A percentile compares a stretch with the other conserved stretches of the same genome.
These are phyloP conservation scores for Arabidopsis arenosa DNA, from an alignment of 345 rosid genomes.

Conservation along the genomic window DNA sequence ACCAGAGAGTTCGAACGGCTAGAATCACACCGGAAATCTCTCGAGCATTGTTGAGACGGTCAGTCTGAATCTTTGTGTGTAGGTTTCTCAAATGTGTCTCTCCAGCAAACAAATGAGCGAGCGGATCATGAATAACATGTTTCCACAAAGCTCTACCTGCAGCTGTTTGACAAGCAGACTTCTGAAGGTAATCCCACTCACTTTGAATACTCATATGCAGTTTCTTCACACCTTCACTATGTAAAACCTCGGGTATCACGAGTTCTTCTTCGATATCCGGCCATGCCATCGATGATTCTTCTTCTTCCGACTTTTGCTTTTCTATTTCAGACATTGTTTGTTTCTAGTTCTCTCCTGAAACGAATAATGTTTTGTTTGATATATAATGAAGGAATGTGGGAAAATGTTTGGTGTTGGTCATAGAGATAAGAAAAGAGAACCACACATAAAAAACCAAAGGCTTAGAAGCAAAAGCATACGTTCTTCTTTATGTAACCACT, in stretches of 20 bases:
- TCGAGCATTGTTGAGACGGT: slow-evolving; percentile 67
- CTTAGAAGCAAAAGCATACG: slow-evolving; percentile 62
- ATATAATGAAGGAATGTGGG: slow-evolving; percentile 43
- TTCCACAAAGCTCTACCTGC: slow-evolving; percentile 97
- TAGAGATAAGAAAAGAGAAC: slow-evolving; percentile 96
- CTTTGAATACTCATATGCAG: slow-evolving; percentile 67
- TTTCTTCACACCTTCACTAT: slow-evolving; percentile 52
- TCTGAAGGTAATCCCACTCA: slow-evolving; percentile 70
- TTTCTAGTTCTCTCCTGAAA: slow-evolving; percentile 31
- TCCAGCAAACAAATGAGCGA: slow-evolving; percentile 84
- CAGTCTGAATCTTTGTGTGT: slow-evolving; percentile 78
- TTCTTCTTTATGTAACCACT: slow-evolving; percentile 48
- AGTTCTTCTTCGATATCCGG: slow-evolving; percentile 57
- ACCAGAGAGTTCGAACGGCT: slow-evolving; percentile 90
- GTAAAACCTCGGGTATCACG: slow-evolving; percentile 53
- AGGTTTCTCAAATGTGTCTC: slow-evolving; percentile 73
- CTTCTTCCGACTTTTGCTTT: slow-evolving; percentile 42
- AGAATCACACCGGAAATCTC: slow-evolving; percentile 86
- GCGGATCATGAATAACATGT: slow-evolving; percentile 73
- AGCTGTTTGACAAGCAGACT: slow-evolving; percentile 88
- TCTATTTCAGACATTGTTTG: slow-evolving; percentile 53
- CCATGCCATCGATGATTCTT: slow-evolving; percentile 47
- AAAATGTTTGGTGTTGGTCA: slow-evolving; percentile 29
- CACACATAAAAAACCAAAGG: slow-evolving; percentile 78
- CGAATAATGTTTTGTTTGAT: slow-evolving; percentile 30